A percentile compares a stretch with the other conserved stretches of the same genome.
These are phyloP conservation scores for Solanum tarapatanum DNA, from an alignment of 257 asterid genomes.

Conservation along the genomic window DNA sequence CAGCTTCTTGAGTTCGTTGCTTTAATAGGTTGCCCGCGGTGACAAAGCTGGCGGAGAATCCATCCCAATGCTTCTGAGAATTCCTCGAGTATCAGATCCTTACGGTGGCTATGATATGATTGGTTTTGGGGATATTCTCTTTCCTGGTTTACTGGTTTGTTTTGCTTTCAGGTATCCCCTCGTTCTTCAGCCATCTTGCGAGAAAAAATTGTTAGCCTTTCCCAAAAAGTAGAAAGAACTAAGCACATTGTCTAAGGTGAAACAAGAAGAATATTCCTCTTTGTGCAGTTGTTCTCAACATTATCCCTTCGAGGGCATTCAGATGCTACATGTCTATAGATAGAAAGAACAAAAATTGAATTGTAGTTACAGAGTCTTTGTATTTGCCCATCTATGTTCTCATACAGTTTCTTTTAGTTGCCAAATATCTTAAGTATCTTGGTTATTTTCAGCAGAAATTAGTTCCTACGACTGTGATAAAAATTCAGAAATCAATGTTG, in stretches of 20 bases:
- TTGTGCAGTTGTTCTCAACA: not conserved
- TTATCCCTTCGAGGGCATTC: not conserved
- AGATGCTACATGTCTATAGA: not conserved
- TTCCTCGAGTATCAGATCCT: conserved; percentile 86
- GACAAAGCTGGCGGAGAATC: conserved; percentile 93
- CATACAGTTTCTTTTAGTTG: not conserved
- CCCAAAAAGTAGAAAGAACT: not conserved
- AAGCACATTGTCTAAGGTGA: not conserved
- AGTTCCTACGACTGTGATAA: not conserved
- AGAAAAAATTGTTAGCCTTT: not conserved
- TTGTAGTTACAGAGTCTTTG: not conserved
- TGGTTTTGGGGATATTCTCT: conserved; percentile 94
- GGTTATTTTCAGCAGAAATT: not conserved
- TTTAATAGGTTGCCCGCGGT: conserved; percentile 81
- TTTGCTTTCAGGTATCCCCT: conserved; percentile 61
- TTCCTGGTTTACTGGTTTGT: conserved; percentile 85
- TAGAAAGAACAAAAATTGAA: not conserved
- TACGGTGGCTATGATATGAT: conserved; percentile 93
- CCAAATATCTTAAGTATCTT: not conserved
- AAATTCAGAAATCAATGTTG: not conserved
- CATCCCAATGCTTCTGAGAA: conserved; percentile 94
- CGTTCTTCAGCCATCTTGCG: not conserved
- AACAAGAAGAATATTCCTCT: not conserved
- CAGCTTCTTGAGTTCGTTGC: not conserved
- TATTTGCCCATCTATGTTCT: not conserved